These are phyloP conservation scores for Teunomyces tritomae DNA, from an alignment of 805 yeast species.

Conservation along the genomic window DNA sequence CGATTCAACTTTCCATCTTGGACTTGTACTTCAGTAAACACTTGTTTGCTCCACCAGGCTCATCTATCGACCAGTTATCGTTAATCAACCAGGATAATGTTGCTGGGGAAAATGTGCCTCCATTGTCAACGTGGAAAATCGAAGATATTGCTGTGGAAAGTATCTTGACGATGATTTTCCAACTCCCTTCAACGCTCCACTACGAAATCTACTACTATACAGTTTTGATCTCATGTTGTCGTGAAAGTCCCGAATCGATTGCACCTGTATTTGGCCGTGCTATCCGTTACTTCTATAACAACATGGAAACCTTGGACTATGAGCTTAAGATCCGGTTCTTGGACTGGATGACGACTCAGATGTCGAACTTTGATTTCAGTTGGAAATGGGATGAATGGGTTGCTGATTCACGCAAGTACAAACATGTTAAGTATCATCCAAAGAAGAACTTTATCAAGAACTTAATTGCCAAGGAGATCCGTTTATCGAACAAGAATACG, in stretches of 20 bases:
- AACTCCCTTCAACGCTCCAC: constrained; percentile 65
- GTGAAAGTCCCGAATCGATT: constrained; percentile 64
- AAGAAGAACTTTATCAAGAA: constrained; percentile 70
- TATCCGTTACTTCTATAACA: constrained; percentile 72
- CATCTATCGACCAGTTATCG: constrained; percentile 67
- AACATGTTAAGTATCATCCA: constrained; percentile 61
- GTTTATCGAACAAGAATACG: constrained; percentile 72
- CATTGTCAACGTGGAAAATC: constrained; percentile 77
- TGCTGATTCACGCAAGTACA: constrained; percentile 47
- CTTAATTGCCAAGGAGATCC: constrained; percentile 76
- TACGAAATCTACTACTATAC: constrained; percentile 79
- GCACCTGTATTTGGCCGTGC: constrained; percentile 96
- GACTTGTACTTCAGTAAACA: constrained; percentile 68
- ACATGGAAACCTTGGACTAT: constrained; percentile 66
- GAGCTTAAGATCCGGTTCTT: constrained; percentile 71
- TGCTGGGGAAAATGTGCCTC: constrained; percentile 39
- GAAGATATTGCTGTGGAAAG: constrained; percentile 89
- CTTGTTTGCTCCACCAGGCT: constrained; percentile 56
- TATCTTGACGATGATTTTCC: constrained; percentile 72
- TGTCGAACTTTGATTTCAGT: constrained; percentile 88
- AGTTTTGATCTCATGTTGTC: constrained; percentile 82
- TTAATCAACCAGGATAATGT: constrained; percentile 40
- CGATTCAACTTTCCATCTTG: constrained; percentile 74
- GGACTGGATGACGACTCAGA: constrained; percentile 91
- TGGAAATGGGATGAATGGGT: constrained; percentile 99